Base-by-base conservation (phyloP, 805 yeast species). In the Metschnikowia continentalis region DNA sequence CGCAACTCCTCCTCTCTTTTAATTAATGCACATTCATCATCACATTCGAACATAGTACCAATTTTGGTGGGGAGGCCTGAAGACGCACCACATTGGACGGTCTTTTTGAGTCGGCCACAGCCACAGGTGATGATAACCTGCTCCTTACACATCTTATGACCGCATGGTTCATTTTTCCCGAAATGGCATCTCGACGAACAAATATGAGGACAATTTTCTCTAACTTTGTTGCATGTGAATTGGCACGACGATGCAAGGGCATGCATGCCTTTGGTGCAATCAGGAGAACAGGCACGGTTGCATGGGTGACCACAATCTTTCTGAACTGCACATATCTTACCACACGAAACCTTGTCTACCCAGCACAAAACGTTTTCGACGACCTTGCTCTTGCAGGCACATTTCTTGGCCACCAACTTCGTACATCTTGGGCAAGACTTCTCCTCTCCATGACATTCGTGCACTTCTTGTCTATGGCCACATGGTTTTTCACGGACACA, bases 401-500 rank as follows among this genome's bases (percentile, higher is more conserved):
- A 87, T 20, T 54, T 56, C 56, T 80, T 83, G 30, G 74, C 70
- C 2, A 83, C 84, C 6, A 80, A 53, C 11, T 56, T 54, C 6
- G 95, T 87, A 67, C 97, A 90, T 53, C 81, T 82, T 0, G 96
- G 96, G 66, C 97, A 90, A 2, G 68, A 60, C 6, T 70, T 74
- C 40, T 74, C 73, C 54, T 80, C 83, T n/a, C 72, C 78, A 64
- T 90, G 97, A 64, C 97, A 90, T 33, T 73, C 67, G 63, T 90
- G 97, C 33, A 77, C 74, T 63, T 83, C 86, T 19, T 77, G 80
- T 7, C 74, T 66, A 65, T 89, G 96, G 0, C 92, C 96, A 75
- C 96, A 89, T 0, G 65, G 56, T 33, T 72, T 73, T 2, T 71
- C 72, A 46, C 88, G 72, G 3, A 71, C 67, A 66, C 96, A 89